Percentiles rank a stretch among this genome's conserved stretches.
Conservation (phyloP, 768 basidiomycete genomes). For the Galerina sulciceps region DNA sequence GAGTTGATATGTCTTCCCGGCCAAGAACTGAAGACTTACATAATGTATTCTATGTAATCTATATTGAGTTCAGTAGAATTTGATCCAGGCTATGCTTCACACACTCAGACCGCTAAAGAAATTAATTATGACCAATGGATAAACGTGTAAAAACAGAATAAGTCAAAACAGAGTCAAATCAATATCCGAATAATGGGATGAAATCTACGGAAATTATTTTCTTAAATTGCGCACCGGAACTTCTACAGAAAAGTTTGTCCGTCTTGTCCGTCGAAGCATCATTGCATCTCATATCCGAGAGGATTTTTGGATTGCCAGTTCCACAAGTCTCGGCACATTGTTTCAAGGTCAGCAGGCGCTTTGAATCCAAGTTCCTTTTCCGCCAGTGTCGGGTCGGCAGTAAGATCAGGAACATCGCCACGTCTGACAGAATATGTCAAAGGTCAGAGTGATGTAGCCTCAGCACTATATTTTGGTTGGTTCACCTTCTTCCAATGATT, state of each 20-base stretch:
- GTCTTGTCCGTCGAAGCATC: slow-evolving; percentile 1
- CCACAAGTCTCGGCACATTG: slow-evolving; percentile 97
- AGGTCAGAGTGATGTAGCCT: neutral
- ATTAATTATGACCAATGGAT: neutral
- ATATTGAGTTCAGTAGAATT: no score
- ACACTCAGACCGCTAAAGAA: neutral
- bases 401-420: slow-evolving; percentile 96
- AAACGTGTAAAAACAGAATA: slow-evolving; percentile 1
- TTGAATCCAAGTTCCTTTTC: slow-evolving; percentile 93
- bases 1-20: no score
- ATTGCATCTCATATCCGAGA: slow-evolving; percentile 61
- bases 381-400: slow-evolving; percentile 90
- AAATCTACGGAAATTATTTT: slow-evolving; percentile 13
- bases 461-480: slow-evolving; percentile 5
- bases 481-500: slow-evolving; percentile 88
- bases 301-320: slow-evolving; percentile 98
- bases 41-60: no score
- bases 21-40: no score
- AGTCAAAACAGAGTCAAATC: slow-evolving; percentile 2
- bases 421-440: slow-evolving; percentile 49
- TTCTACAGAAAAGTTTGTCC: neutral
- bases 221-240: slow-evolving; percentile 9
- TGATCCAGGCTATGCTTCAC: no score
- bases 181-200: slow-evolving; percentile 8
- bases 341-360: slow-evolving; percentile 78